phyloP scores from a whole-genome alignment of 306 rosid species.

The Delonix regia region DNA sequence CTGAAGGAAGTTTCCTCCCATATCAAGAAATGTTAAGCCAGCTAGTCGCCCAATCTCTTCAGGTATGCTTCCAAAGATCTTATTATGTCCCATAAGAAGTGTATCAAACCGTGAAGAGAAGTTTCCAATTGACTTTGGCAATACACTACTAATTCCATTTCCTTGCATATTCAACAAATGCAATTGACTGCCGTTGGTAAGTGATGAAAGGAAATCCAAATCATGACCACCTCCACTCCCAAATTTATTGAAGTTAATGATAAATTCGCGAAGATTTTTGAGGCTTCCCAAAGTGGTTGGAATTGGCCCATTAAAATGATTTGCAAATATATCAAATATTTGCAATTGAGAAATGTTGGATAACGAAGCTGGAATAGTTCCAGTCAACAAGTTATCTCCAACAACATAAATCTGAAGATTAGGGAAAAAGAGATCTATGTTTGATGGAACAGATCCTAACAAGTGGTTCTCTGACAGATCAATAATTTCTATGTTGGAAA shows the following conservation, averaged over 20 bases:
- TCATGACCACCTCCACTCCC: constrained; percentile 30
- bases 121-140: constrained; percentile 29
- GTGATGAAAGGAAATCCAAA: constrained; percentile 37
- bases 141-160: constrained; percentile 30
- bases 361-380: constrained; percentile 27
- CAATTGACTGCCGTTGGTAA: constrained; percentile 38
- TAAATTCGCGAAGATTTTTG: not conserved
- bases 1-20: not conserved
- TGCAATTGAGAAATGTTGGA: constrained; percentile 30
- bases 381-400: not conserved
- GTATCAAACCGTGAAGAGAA: not conserved
- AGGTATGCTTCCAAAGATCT: constrained; percentile 38
- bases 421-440: constrained; percentile 32
- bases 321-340: not conserved
- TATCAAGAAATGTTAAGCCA: not conserved
- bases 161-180: fast-evolving
- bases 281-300: constrained; percentile 31
- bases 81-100: not conserved
- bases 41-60: constrained; percentile 26
- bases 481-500: constrained; percentile 11
- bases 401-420: not conserved
- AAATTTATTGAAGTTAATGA: not conserved
- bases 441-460: constrained; percentile 16
- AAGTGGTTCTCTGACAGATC: not conserved
- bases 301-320: constrained; percentile 28